phyloP scores from a whole-genome alignment of 345 rosid genomes.

The Iberis pinnata region DNA sequence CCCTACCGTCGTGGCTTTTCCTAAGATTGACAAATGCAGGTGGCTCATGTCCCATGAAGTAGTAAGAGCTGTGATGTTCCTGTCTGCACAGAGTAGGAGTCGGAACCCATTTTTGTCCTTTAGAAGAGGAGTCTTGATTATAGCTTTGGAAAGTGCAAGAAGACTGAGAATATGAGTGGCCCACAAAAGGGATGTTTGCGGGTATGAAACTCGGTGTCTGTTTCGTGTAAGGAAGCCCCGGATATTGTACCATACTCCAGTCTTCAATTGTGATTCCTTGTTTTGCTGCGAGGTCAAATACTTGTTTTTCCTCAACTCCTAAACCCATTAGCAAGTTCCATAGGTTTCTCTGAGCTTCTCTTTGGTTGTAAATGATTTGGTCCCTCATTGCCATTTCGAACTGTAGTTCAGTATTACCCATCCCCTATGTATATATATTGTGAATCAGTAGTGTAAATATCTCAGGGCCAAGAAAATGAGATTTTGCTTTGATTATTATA shows the following conservation, averaged over 20 bases:
- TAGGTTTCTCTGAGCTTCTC: slow-evolving; percentile 68
- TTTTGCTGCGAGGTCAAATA: slow-evolving; percentile 65
- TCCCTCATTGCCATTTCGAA: slow-evolving; percentile 96
- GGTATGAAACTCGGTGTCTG: slow-evolving; percentile 35
- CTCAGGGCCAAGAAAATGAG: background rate
- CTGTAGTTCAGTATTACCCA: slow-evolving; percentile 91
- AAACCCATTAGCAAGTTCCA: slow-evolving; percentile 76
- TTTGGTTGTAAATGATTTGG: slow-evolving; percentile 84
- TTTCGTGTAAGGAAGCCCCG: slow-evolving; percentile 43
- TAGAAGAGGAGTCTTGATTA: slow-evolving; percentile 38
- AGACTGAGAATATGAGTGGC: slow-evolving; percentile 47
- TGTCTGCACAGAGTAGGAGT: slow-evolving; percentile 49
- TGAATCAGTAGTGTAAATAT: background rate
- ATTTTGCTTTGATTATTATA: slow-evolving; percentile 8
- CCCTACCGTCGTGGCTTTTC: slow-evolving; percentile 42
- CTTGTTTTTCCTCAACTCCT: slow-evolving; percentile 68
- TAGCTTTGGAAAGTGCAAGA: slow-evolving; percentile 49
- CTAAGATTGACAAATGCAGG: slow-evolving; percentile 34
- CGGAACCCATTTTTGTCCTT: slow-evolving; percentile 39
- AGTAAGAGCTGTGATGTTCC: slow-evolving; percentile 64
- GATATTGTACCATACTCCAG: slow-evolving; percentile 42
- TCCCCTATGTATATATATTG: slow-evolving; percentile 48
- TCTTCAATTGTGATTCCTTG: slow-evolving; percentile 82
- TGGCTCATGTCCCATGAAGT: slow-evolving; percentile 47
- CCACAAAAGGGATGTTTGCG: slow-evolving; percentile 32